phyloP scores from a whole-genome alignment of 257 asterid genomes.

The Cordia subcordata region DNA sequence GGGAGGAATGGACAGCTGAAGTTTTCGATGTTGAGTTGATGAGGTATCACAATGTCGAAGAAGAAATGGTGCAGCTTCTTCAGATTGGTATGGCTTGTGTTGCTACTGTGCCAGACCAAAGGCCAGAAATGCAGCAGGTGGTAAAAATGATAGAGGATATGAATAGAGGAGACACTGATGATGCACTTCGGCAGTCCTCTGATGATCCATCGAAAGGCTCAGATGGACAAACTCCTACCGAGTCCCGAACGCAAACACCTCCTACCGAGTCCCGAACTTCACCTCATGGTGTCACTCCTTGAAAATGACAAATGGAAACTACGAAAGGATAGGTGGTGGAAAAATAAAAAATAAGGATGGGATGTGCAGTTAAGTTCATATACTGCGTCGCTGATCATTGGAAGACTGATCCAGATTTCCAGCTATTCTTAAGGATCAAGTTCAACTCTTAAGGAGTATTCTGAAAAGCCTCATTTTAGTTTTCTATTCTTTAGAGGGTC shows the following conservation, averaged over 20 bases:
- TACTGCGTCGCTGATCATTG: too few relatives aligned
- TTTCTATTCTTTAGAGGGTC: constrained; percentile 32
- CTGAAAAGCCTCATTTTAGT: constrained; percentile 12
- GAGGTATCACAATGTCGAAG: constrained; percentile 91
- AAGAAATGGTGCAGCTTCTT: constrained; percentile 96
- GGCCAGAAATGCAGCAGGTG: constrained; percentile 73
- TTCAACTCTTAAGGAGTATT: background rate
- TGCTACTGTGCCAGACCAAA: constrained; percentile 67
- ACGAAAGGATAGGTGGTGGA: background rate
- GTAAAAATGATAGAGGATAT: constrained; percentile 83
- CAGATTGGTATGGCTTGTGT: constrained; percentile 97
- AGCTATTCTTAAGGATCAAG: background rate
- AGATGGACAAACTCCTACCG: constrained; percentile 69
- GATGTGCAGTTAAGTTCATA: background rate
- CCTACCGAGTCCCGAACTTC: constrained; percentile 63
- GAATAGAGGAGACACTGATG: constrained; percentile 66
- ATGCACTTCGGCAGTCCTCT: constrained; percentile 62
- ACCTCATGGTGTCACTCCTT: constrained; percentile 59
- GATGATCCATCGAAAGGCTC: constrained; percentile 76
- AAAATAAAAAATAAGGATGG: background rate
- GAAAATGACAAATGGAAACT: constrained; percentile 3
- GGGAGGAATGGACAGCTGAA: constrained; percentile 99
- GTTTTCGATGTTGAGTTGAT: constrained; percentile 91
- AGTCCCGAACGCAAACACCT: constrained; percentile 88
- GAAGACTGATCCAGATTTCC: too few relatives aligned